Conservation (phyloP, 768 basidiomycete genomes). For the Chlorophyllum brunneum region DNA sequence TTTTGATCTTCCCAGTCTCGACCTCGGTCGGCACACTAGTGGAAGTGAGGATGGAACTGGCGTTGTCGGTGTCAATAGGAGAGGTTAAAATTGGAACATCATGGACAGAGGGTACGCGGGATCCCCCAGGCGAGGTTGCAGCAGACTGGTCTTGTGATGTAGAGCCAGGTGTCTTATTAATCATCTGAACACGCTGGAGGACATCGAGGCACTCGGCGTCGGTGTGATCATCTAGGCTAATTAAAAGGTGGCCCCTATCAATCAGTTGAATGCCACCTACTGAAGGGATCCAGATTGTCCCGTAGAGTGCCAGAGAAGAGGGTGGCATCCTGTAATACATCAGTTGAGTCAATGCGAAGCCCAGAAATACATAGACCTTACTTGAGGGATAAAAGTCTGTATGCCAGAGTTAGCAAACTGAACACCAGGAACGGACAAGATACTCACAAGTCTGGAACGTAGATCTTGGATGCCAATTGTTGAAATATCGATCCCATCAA, state of each 20-base stretch:
- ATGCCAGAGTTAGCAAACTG: neutral
- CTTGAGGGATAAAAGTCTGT: constrained; percentile 79
- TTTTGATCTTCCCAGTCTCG: constrained; percentile 44
- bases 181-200: constrained; percentile 76
- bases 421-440: neutral
- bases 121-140: constrained; percentile 41
- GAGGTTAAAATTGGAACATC: constrained; percentile 14
- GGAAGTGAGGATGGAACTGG: constrained; percentile 29
- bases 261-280: constrained; percentile 26
- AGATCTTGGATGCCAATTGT: constrained; percentile 83
- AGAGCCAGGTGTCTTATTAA: constrained; percentile 47
- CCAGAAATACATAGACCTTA: constrained; percentile 14
- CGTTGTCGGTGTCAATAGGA: constrained; percentile 18
- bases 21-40: constrained; percentile 48
- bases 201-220: constrained; percentile 81
- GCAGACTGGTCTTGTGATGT: constrained; percentile 47
- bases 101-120: constrained; percentile 38
- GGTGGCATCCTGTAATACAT: constrained; percentile 48
- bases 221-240: constrained; percentile 59
- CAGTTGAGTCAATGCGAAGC: neutral
- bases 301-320: constrained; percentile 79
- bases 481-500: constrained; percentile 88
- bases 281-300: constrained; percentile 73
- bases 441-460: constrained; percentile 64
- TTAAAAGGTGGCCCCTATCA: neutral